Evolutionary conservation across 176 grass and related monocot genomes (phyloP), one percentile per base, ranked within the genome.

Genomic region (Tillandsia leiboldiana): DNA sequence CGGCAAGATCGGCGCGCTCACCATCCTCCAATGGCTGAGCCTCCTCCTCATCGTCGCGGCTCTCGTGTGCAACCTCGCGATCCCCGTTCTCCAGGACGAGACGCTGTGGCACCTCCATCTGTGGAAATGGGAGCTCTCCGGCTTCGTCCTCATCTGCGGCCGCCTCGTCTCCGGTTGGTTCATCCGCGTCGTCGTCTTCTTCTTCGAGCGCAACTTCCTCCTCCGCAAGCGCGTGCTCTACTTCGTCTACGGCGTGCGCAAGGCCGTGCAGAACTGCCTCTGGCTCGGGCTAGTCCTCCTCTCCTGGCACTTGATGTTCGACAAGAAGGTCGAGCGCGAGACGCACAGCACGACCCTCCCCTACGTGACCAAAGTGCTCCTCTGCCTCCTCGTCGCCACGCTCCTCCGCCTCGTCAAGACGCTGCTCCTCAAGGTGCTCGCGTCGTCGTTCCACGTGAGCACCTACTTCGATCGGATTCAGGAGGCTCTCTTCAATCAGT

Each of bases 391-490:
- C 53, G 17, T 66, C 10, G 73, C 49, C 8, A 65, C 73, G 27
- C 12, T 75, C 22, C 11, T 75, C 13, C 66, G 73, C 62, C 23
- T 75, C 22, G 22, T 61, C 17, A 61, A 61, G 15, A 61, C 56
- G 15, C 56, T 61, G 22, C 22, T 85, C 13, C 62, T 80, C 64
- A 96, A 96, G 75, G 90, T 92, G 22, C 64, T 99, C 0, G 94
- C 94, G 0, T 96, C 91, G 0, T 90, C 84, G 47, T 96, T 96
- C 68, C 91, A 96, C 73, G 84, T 90, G 42, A 87, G 82, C 6
- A 81, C 91, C 23, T 96, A 87, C 62, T 96, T 96, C 10, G 91
- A 96, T 51, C 82, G 91, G 69, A 96, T 96, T 51, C 91, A 90
- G 52, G 87, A 96, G 51, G 87, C 91, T 15, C 57, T 96, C 27